Conservation (phyloP, 2,329 filamentous ascomycete genomes). For the Trichoderma harzianum region DNA sequence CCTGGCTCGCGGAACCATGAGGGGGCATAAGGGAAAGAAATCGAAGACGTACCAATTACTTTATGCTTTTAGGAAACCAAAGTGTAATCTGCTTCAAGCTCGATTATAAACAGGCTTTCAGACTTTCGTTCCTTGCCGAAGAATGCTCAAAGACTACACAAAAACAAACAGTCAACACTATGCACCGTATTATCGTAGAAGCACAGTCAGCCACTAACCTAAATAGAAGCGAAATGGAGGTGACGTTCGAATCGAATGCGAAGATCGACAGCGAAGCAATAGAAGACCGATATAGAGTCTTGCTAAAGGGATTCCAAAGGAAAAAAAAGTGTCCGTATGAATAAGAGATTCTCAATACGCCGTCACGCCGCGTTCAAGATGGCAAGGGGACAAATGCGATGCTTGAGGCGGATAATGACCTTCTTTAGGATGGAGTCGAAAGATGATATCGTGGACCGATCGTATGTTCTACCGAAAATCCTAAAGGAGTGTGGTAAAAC, state of each 20-base stretch:
- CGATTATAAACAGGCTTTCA: slow-evolving; percentile 1
- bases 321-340: slow-evolving; percentile 31
- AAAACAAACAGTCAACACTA: not conserved
- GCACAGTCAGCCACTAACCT: not conserved
- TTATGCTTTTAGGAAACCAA: slow-evolving; percentile 6
- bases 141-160: slow-evolving; percentile 7
- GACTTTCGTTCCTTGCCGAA: slow-evolving; percentile 2
- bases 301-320: slow-evolving; percentile 35
- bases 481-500: slow-evolving; percentile 40
- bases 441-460: slow-evolving; percentile 28
- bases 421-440: slow-evolving; percentile 28
- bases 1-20: not conserved
- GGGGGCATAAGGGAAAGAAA: too few relatives aligned
- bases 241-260: slow-evolving; percentile 28
- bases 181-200: not conserved
- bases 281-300: slow-evolving; percentile 36
- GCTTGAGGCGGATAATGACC: slow-evolving; percentile 19
- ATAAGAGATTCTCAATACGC: slow-evolving; percentile 39
- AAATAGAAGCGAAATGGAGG: slow-evolving; percentile 11
- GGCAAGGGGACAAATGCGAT: slow-evolving; percentile 27
- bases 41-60: slow-evolving; percentile 6
- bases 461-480: slow-evolving; percentile 38
- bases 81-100: slow-evolving; percentile 6
- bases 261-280: slow-evolving; percentile 34
- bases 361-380: slow-evolving; percentile 38